phyloP scores from a whole-genome alignment of 139 green algal genomes.

The Coelastrella sp. region DNA sequence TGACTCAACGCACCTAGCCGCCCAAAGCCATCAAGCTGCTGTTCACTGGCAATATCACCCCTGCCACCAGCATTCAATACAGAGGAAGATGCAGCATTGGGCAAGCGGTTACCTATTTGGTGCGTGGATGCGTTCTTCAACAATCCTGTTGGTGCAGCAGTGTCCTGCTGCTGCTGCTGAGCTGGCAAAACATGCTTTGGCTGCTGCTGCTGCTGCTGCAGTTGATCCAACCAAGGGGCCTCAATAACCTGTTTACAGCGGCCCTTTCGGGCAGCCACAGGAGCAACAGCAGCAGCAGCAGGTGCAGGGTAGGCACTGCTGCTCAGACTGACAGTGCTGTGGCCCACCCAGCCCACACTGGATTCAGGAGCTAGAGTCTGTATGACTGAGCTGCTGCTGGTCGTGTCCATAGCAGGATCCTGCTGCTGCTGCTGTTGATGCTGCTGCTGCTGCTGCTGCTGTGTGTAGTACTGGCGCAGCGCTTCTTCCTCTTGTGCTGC shows the following conservation, averaged over 20 bases:
- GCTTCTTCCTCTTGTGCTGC: slow-evolving; percentile 18
- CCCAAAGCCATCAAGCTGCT: no score
- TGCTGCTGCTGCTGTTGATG: background rate
- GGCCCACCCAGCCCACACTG: background rate
- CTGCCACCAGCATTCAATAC: no score
- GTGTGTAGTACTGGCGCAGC: background rate
- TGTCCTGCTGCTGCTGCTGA: slow-evolving; percentile 26
- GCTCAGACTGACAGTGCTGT: no score
- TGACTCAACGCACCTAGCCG: no score
- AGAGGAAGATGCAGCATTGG: no score
- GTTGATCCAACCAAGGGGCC: slow-evolving; percentile 31
- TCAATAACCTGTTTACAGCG: slow-evolving; percentile 25
- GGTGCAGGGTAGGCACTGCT: background rate
- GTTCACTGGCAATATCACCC: no score
- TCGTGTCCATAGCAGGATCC: background rate
- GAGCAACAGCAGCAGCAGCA: background rate
- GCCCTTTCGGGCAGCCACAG: background rate
- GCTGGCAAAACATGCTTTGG: background rate
- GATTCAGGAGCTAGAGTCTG: background rate
- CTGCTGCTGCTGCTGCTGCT: slow-evolving; percentile 28
- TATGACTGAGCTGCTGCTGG: background rate
- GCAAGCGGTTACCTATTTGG: no score
- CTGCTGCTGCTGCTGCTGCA: background rate
- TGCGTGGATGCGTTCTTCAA: background rate
- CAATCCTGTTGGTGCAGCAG: background rate